A percentile compares a stretch with the other conserved stretches of the same genome.
Conservation (phyloP, 2,329 filamentous ascomycete species). For the Diaporthe sp. region DNA sequence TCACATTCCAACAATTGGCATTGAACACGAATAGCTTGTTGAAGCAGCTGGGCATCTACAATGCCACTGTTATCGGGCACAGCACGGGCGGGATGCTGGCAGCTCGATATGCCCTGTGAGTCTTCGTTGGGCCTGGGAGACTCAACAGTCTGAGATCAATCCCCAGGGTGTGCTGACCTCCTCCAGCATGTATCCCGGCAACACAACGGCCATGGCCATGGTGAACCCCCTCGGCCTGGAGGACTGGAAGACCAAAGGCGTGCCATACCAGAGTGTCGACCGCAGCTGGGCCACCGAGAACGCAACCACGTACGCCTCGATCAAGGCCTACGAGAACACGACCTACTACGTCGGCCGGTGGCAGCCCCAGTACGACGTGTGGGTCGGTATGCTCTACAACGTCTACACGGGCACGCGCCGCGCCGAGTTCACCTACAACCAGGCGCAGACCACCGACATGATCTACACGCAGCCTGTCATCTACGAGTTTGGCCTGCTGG, state of each 20-base stretch:
- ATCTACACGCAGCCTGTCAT: constrained; percentile 67
- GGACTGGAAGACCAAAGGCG: constrained; percentile 65
- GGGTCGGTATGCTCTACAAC: constrained; percentile 68
- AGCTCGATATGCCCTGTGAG: constrained; percentile 60
- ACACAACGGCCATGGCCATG: constrained; percentile 60
- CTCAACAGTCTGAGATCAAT: background rate
- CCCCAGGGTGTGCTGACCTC: background rate
- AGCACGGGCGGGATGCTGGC: constrained; percentile 69
- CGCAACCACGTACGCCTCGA: constrained; percentile 58
- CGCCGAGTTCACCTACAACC: constrained; percentile 59
- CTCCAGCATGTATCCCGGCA: constrained; percentile 58
- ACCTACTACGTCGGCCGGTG: constrained; percentile 65
- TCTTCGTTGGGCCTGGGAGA: too few species aligned
- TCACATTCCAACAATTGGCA: constrained; percentile 65
- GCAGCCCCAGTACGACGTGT: constrained; percentile 64
- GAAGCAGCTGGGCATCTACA: constrained; percentile 57
- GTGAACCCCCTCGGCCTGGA: constrained; percentile 68
- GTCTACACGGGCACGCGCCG: constrained; percentile 63
- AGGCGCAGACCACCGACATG: constrained; percentile 67
- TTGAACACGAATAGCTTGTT: constrained; percentile 65
- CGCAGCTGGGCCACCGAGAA: constrained; percentile 54
- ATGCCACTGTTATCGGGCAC: constrained; percentile 65
- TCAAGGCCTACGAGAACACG: constrained; percentile 61
- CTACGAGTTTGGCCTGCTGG: constrained; percentile 62
- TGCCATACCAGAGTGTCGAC: constrained; percentile 62